Percentiles rank a stretch among this genome's conserved stretches.
These are phyloP conservation scores for Blepharisma japonicum DNA, from an alignment of 73 alveolate genomes.

Conservation along the genomic window DNA sequence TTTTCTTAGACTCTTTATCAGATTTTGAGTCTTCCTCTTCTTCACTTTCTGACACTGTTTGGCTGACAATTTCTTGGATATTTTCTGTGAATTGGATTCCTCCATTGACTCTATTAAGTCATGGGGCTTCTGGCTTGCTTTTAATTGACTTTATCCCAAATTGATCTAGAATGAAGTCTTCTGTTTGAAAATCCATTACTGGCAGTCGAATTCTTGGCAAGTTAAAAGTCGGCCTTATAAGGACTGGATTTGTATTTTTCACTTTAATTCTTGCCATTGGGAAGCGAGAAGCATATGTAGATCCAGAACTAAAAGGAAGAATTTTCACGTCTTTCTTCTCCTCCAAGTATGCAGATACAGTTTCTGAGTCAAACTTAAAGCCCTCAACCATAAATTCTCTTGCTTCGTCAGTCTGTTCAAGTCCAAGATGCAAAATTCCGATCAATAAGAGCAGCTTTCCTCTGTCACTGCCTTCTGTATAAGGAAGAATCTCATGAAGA, in stretches of 20 bases:
- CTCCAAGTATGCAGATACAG: conserved; percentile 37
- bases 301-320: conserved; percentile 24
- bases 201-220: conserved; percentile 48
- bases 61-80: conserved; percentile 37
- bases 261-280: not conserved
- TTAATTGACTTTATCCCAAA: conserved; percentile 41
- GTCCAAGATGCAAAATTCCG: not conserved
- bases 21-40: not conserved
- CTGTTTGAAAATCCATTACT: conserved; percentile 34
- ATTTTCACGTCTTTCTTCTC: conserved; percentile 1
- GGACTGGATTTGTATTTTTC: not conserved
- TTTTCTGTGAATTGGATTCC: conserved; percentile 51
- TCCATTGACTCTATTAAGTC: conserved; percentile 47
- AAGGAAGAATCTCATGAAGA: not conserved
- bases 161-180: conserved; percentile 33
- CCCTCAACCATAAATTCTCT: conserved; percentile 36
- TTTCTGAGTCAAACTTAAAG: conserved; percentile 37
- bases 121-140: conserved; percentile 62
- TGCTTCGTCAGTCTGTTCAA: conserved; percentile 4
- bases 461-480: conserved; percentile 6
- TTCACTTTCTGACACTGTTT: not conserved
- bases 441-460: not conserved
- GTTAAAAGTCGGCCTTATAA: conserved; percentile 39
- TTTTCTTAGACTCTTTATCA: no score
- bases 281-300: not conserved